Conservation (phyloP, 345 rosid genomes). For the Eucalyptus leucophloia region DNA sequence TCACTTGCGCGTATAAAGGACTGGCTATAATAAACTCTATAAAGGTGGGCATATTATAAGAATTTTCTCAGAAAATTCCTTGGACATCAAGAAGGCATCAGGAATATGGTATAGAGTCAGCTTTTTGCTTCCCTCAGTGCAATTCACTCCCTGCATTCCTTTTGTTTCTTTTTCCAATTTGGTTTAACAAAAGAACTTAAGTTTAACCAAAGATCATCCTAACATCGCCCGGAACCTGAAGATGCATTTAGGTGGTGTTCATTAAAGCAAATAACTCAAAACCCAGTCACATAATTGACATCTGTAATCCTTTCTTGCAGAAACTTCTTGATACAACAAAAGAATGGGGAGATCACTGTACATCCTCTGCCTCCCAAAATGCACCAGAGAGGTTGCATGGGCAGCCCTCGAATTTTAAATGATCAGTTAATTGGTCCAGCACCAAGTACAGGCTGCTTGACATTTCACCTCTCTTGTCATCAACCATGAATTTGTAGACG, state of each 20-base stretch:
- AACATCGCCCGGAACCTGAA: background rate
- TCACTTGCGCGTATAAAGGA: background rate
- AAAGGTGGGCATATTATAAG: background rate
- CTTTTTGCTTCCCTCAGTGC: background rate
- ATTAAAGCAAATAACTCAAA: background rate
- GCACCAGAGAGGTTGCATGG: background rate
- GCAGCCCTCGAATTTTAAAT: conserved; percentile 5
- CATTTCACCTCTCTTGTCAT: conserved; percentile 6
- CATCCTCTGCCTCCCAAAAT: background rate
- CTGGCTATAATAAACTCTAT: background rate
- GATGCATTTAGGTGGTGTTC: background rate
- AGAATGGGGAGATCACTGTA: background rate
- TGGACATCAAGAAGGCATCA: background rate
- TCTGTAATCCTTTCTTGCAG: background rate
- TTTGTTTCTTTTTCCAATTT: background rate
- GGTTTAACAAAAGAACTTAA: background rate
- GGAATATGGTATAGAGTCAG: background rate
- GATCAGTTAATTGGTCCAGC: conserved; percentile 18
- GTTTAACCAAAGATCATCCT: background rate
- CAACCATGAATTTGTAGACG: conserved; percentile 16
- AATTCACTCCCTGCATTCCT: background rate
- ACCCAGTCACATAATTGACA: background rate
- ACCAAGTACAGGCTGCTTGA: background rate
- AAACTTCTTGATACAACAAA: background rate
- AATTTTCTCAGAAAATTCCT: background rate